phyloP scores from a whole-genome alignment of 306 rosid genomes.

The Dryas alaskensis region DNA sequence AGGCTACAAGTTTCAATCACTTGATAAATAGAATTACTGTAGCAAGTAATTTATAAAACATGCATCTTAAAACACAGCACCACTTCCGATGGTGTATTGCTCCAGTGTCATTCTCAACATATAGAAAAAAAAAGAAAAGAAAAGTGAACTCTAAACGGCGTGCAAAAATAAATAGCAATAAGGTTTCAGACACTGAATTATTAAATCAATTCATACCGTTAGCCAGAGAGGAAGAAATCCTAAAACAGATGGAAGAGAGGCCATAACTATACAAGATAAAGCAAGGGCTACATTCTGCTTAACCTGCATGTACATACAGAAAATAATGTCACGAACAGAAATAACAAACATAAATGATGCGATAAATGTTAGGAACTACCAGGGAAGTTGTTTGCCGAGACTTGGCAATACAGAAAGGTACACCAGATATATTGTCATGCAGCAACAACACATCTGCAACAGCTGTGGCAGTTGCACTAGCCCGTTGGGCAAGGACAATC shows the following conservation, averaged over 20 bases:
- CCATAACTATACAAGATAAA: constrained; percentile 66
- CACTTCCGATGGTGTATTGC: neutral
- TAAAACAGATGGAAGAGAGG: constrained; percentile 91
- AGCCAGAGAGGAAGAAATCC: constrained; percentile 94
- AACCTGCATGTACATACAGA: constrained; percentile 50
- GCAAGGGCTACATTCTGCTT: constrained; percentile 94
- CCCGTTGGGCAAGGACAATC: constrained; percentile 93
- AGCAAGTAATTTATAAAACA: too few species aligned
- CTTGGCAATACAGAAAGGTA: constrained; percentile 93
- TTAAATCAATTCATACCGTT: constrained; percentile 59
- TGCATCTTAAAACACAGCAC: too few species aligned
- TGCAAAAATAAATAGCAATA: constrained; percentile 6
- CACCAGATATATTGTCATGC: constrained; percentile 77
- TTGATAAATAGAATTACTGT: too few species aligned
- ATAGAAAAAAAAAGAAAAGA: too few species aligned
- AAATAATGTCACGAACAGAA: neutral
- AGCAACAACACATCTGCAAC: constrained; percentile 91
- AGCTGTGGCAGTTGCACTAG: constrained; percentile 95
- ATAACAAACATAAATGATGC: neutral
- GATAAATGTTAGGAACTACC: constrained; percentile 39
- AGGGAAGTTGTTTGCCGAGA: constrained; percentile 92
- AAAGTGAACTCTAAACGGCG: constrained; percentile 2
- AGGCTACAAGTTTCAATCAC: too few species aligned
- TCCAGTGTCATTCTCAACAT: too few species aligned
- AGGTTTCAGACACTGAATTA: constrained; percentile 15